Evolutionary conservation across 805 yeast genomes (phyloP).

Genomic region (Saccharomycopsis sp.): DNA sequence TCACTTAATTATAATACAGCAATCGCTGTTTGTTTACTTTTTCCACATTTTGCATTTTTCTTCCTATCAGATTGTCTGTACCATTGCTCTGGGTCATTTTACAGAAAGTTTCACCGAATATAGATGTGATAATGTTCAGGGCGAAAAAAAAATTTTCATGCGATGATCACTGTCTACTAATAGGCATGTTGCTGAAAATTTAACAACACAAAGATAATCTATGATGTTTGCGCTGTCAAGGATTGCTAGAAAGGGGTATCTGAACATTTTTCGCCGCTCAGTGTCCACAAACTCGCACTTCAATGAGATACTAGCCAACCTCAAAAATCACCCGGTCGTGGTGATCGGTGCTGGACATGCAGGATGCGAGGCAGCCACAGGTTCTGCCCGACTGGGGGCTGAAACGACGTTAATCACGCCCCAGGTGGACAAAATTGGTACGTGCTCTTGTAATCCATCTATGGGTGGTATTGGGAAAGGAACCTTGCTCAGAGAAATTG

Average conservation of each 20-base stretch:
- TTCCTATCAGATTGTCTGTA: not conserved
- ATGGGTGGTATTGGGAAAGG: slow-evolving; percentile 99
- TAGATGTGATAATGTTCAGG: not conserved
- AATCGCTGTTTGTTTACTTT: not conserved
- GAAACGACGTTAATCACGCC: slow-evolving; percentile 74
- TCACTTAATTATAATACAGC: too few relatives aligned
- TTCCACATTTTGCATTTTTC: too few relatives aligned
- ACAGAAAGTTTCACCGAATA: too few relatives aligned
- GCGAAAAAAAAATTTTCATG: not conserved
- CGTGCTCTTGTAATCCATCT: slow-evolving; percentile 94
- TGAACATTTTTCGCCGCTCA: slow-evolving; percentile 12
- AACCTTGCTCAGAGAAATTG: slow-evolving; percentile 83
- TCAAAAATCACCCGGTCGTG: slow-evolving; percentile 53
- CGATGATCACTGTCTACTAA: not conserved
- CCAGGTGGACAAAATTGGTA: slow-evolving; percentile 66
- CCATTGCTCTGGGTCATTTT: not conserved
- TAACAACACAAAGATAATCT: not conserved
- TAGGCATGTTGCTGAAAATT: too few relatives aligned
- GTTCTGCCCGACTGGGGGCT: slow-evolving; percentile 80
- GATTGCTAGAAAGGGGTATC: not conserved
- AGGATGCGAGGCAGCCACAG: slow-evolving; percentile 96
- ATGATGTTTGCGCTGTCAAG: not conserved
- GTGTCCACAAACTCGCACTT: slow-evolving; percentile 34
- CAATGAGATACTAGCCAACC: slow-evolving; percentile 25
- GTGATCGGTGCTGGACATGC: slow-evolving; percentile 99